Evolutionary conservation across 2,329 filamentous ascomycete genomes (phyloP), one percentile per base, ranked within the genome.

Genomic region (Ophiostoma tasmaniense): DNA sequence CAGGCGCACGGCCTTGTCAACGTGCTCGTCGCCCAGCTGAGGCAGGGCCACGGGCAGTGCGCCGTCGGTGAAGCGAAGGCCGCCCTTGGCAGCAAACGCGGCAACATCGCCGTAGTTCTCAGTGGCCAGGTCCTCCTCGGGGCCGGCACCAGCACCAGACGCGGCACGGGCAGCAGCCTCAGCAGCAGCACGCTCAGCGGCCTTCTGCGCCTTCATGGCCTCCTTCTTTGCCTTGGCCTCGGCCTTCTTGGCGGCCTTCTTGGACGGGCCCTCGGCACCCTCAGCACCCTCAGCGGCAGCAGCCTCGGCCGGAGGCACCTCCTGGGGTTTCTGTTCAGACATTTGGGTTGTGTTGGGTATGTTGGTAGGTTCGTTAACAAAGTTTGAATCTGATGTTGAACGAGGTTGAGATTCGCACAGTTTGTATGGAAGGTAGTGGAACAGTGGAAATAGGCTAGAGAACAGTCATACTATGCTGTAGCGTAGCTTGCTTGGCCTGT

Each of bases 161-260:
- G 87, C 87, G 71, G 90, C 90, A 76, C 91, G 65, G 50, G 67
- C 67, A 67, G 67, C 67, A 14, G 70, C 70, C 67, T 69, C 90
- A 64, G 87, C 87, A 71, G 90, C 90, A 76, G 91, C 90, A 76
- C 90, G 89, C 74, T 92, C 90, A n/a, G 89, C 90, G 68, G 87
- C 83, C 79, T 88, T 81, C 77, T 86, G 77, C 75, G 90, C 90
- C 80, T 96, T 96, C 77, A 88, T 84, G 14, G 90, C 91, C 80
- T 96, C 93, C 78, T 94, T 93, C 81, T 93, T 93, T 35, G 93
- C 91, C 81, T 96, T 96, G 72, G 85, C 85, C 74, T 90, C 90
- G 64, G 90, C 89, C 82, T 96, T 96, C 82, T 96, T 96, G 73
- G 90, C 81, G 20, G 88, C 92, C 79, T 89, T 93, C 81, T 96